phyloP scores from a whole-genome alignment of 352 stramenopile genomes.

The Phytophthora brassicae region DNA sequence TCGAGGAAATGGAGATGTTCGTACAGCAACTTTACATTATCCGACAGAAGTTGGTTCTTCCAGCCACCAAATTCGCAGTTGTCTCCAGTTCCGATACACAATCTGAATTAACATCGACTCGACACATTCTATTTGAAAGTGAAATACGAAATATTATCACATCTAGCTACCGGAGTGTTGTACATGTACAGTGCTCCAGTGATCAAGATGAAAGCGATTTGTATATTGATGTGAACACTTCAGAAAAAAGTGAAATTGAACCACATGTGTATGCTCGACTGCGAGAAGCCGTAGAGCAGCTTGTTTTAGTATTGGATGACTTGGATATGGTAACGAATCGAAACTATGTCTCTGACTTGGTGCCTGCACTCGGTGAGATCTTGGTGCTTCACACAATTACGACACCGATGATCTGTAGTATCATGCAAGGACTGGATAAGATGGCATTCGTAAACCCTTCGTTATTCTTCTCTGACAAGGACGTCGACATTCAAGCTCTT shows the following conservation, averaged over 20 bases:
- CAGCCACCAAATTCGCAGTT: not conserved
- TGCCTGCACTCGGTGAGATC: constrained; percentile 25
- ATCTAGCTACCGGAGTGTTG: constrained; percentile 14
- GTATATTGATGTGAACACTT: constrained; percentile 24
- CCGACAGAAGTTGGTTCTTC: constrained; percentile 10
- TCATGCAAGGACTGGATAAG: constrained; percentile 26
- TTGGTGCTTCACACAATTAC: constrained; percentile 27
- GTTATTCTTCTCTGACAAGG: constrained; percentile 8
- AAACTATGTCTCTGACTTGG: constrained; percentile 15
- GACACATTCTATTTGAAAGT: not conserved
- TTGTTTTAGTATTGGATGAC: constrained; percentile 29
- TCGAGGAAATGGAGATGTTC: constrained; percentile 26
- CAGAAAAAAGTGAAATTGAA: constrained; percentile 17
- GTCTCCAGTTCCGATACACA: not conserved
- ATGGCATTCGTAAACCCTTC: constrained; percentile 31
- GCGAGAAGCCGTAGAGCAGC: constrained; percentile 17
- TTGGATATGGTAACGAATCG: constrained; percentile 16
- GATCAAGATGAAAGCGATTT: not conserved
- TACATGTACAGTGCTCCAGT: constrained; percentile 21
- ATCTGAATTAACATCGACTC: not conserved
- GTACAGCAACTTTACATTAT: constrained; percentile 34
- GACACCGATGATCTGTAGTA: constrained; percentile 21
- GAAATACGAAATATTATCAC: constrained; percentile 21
- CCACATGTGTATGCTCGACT: constrained; percentile 19
- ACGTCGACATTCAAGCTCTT: constrained; percentile 18